Evolutionary conservation across 257 asterid species (phyloP).

Genomic region (Solanum clarkiae): DNA sequence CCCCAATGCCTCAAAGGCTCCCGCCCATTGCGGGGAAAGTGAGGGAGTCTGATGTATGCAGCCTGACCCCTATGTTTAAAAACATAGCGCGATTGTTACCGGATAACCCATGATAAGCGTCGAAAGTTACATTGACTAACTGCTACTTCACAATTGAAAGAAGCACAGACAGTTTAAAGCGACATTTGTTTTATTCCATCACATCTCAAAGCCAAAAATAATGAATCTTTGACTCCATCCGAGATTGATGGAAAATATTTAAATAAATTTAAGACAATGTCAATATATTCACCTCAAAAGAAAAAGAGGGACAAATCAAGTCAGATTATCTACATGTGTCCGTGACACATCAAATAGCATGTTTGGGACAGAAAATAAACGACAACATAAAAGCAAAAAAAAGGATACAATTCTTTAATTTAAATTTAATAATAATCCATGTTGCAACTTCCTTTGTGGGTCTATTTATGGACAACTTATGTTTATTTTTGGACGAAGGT

Average conservation of each 20-base stretch:
- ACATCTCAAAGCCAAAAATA: no score
- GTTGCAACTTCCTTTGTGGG: background rate
- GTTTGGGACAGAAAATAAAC: background rate
- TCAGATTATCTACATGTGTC: background rate
- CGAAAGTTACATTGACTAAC: no score
- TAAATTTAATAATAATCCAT: background rate
- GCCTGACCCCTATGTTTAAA: no score
- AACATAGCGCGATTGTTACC: no score
- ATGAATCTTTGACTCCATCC: no score
- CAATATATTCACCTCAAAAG: background rate
- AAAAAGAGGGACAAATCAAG: background rate
- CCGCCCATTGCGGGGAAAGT: no score
- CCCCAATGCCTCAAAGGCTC: no score
- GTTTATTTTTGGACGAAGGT: background rate
- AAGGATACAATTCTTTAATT: background rate
- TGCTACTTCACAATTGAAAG: no score
- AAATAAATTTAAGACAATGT: background rate
- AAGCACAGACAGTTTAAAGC: no score
- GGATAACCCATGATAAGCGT: no score
- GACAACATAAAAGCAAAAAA: background rate
- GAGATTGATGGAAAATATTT: background rate
- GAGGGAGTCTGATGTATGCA: no score
- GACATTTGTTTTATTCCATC: no score
- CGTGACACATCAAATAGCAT: background rate
- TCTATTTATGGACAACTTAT: background rate